Evolutionary conservation across 306 rosid genomes (phyloP), one percentile per base, ranked within the genome.

Genomic region (Ceratonia siliqua): DNA sequence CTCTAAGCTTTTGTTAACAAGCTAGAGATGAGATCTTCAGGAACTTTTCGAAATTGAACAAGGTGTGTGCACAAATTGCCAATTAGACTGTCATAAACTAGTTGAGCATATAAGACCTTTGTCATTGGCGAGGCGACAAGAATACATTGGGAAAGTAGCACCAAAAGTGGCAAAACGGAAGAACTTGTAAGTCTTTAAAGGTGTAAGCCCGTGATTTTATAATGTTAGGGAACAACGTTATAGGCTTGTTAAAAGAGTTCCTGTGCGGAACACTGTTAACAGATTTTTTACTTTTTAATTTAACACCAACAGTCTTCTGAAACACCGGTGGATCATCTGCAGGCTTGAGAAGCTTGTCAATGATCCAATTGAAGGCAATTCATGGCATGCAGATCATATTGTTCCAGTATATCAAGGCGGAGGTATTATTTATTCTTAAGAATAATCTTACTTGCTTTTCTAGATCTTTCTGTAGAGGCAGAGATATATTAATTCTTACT

Each of bases 341-440:
- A 91, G 98, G 89, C 79, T 89, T 35, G 91, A 94, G 59, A 88
- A 85, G 84, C 89, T 94, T 84, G 88, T 90, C 58, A 82, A 87
- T 66, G 91, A 91, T 82, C 97, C 97, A 52, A 80, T 22, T 57
- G 98, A 94, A 85, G 98, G 98, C 78, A 88, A 90, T 52, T 90
- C 96, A 24, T 91, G 98, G 97, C 97, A 94, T 77, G 98, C 97
- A 75, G 98, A 94, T 81, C 98, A 91, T 80, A 87, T 91, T 62
- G 83, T 94, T 88, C 94, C 97, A 43, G 98, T 91, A 73, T 94
- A 91, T 86, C 82, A 59, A 75, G 98, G 98, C 30, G 98, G 98
- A 88, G 98, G 98, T 94, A 85, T 38, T 79, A 63, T 69, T 63
- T 79, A 64, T 63, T 70, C 68, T 6, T 7, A 46, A 68, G 56